Evolutionary conservation across 371 early-diverging fungal genomes (phyloP), one percentile per base, ranked within the genome.

Genomic region (Mortierella polycephala): DNA sequence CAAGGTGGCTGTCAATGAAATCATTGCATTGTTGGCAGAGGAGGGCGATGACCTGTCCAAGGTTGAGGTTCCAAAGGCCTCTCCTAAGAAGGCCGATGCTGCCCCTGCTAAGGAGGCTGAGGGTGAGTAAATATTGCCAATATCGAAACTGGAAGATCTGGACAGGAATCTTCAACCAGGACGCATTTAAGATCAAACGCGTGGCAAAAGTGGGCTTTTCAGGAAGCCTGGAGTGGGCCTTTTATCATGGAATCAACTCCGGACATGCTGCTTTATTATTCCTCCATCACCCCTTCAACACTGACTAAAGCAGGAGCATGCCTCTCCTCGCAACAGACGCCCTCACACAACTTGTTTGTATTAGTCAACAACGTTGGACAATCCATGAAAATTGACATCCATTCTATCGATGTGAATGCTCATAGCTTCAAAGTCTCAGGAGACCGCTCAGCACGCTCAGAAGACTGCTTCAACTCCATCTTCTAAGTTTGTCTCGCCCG

Each of bases 11-110:
- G 91, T 92, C 30, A 91, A 90, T 67, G 84, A 81, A 64, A 84
- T 93, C n/a, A 92, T 97, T 75, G 95, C 92, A 49, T 83, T 98
- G 67, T 60, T 97, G 60, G 96, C 93, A 10, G 96, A 97, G 83
- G 94, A 95, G 76, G 92, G 94, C 62, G 96, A 94, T 62, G 96
- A 96, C 82, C 81, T 96, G 21, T 85, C 87, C 7, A 90, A 89
- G 76, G 89, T 97, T 46, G 89, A 91, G 47, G 74, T 89, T 56
- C 93, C 90, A 69, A 81, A 82, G 55, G 81, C 83, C 23, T 18
- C 57, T 21, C 42, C 64, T 47, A 39, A 60, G 30, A 30, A 30
- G 37, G 61, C 30, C 40, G 70, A 83, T 9, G 71, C 82, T 55
- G 79, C 82, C 6, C 63, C 85, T 12, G 82, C 83, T 8, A 74